Conservation (phyloP, 2,329 filamentous ascomycete genomes). For the Fragosphaeria purpurea region DNA sequence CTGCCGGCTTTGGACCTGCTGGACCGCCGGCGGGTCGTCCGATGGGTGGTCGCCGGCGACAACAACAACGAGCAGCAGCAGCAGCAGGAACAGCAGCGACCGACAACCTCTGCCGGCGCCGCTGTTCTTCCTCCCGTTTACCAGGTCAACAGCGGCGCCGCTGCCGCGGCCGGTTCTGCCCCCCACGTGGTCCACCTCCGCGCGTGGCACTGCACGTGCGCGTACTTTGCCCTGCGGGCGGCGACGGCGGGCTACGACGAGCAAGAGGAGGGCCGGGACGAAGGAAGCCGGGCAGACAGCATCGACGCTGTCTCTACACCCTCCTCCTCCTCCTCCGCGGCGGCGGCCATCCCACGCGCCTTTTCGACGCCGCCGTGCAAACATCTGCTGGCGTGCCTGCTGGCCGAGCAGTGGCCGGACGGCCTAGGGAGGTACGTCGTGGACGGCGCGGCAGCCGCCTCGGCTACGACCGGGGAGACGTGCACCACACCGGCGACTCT, state of each 20-base stretch:
- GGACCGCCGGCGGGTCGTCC: conserved; percentile 63
- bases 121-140: conserved; percentile 20
- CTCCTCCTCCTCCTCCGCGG: background rate
- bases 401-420: conserved; percentile 55
- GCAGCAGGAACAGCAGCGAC: no score
- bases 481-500: conserved; percentile 44
- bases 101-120: conserved; percentile 18
- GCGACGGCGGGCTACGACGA: conserved; percentile 1
- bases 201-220: conserved; percentile 86
- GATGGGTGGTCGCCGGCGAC: conserved; percentile 38
- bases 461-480: background rate
- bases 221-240: conserved; percentile 61
- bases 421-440: conserved; percentile 49
- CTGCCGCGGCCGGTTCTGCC: background rate
- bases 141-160: conserved; percentile 15
- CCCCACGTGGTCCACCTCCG: conserved; percentile 61
- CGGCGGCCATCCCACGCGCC: conserved; percentile 16
- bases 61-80: conserved; percentile 34
- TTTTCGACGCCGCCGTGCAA: conserved; percentile 53
- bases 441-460: conserved; percentile 38
- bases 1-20: conserved; percentile 81
- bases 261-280: conserved; percentile 6
- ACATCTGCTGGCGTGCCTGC: conserved; percentile 74
- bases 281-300: background rate
- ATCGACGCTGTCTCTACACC: conserved; percentile 1